Conservation (phyloP, 257 asterid species). For the Apocynum venetum region DNA sequence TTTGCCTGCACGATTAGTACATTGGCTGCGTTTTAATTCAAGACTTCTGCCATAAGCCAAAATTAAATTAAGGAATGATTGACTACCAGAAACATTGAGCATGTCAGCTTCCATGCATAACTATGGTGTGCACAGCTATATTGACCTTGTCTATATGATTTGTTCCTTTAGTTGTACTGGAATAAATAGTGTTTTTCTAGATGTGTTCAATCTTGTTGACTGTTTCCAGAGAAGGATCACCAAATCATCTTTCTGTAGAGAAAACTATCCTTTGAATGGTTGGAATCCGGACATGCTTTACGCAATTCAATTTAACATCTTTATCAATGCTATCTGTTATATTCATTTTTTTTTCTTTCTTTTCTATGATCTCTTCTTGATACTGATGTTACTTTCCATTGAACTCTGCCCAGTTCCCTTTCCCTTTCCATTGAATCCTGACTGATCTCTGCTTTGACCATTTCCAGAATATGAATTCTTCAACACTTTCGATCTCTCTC, state of each 20-base stretch:
- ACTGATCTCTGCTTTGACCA: not conserved
- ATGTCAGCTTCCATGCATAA: not conserved
- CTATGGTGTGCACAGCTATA: too few relatives aligned
- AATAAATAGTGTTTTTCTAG: not conserved
- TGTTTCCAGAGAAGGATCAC: not conserved
- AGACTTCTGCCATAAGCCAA: not conserved
- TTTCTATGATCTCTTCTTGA: not conserved
- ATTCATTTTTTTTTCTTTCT: not conserved
- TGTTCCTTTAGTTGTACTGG: not conserved
- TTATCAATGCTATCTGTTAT: not conserved
- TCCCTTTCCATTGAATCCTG: not conserved
- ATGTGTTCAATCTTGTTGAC: not conserved
- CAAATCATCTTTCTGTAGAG: not conserved
- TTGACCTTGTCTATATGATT: not conserved
- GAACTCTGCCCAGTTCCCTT: not conserved
- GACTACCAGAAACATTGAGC: constrained; percentile 10
- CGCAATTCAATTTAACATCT: not conserved
- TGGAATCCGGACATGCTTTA: not conserved
- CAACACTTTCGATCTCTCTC: not conserved
- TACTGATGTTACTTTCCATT: not conserved
- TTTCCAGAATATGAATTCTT: not conserved
- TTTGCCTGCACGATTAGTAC: not conserved
- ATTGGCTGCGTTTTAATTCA: not conserved
- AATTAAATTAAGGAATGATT: not conserved
- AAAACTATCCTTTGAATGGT: not conserved